phyloP scores from a whole-genome alignment of 352 stramenopile species.

The Pythium apleroticum region DNA sequence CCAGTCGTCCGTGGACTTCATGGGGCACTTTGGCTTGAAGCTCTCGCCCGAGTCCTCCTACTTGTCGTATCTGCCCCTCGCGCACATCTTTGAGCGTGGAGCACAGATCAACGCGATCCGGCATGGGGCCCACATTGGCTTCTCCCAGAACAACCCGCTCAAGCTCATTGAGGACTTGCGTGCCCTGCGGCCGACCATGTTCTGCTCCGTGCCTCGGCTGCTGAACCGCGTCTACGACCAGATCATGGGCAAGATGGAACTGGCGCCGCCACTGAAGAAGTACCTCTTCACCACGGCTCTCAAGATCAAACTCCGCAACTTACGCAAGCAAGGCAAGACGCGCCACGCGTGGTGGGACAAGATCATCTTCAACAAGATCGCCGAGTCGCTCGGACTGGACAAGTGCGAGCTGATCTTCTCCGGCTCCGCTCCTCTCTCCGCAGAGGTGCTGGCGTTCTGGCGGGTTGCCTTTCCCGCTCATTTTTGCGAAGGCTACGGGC shows the following conservation, averaged over 20 bases:
- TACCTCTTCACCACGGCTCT: conserved; percentile 83
- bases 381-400: conserved; percentile 85
- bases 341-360: conserved; percentile 90
- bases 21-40: conserved; percentile 32
- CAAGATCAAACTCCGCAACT: conserved; percentile 46
- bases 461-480: conserved; percentile 87
- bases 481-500: conserved; percentile 94
- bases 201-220: conserved; percentile 93
- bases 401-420: conserved; percentile 90
- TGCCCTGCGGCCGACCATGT: conserved; percentile 89
- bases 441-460: conserved; percentile 93
- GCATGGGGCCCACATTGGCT: conserved; percentile 86
- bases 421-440: conserved; percentile 92
- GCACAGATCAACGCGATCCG: conserved; percentile 59
- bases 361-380: conserved; percentile 94
- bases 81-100: conserved; percentile 95
- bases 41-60: conserved; percentile 79
- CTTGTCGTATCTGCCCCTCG: conserved; percentile 95
- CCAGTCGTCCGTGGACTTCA: conserved; percentile 34
- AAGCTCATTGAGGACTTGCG: conserved; percentile 92
- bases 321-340: conserved; percentile 64
- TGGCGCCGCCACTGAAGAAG: conserved; percentile 70
- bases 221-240: conserved; percentile 97
- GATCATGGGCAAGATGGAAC: conserved; percentile 69
- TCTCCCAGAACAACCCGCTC: conserved; percentile 90